Percentiles rank a stretch among this genome's conserved stretches.
These are phyloP conservation scores for Cajanus cajan DNA, from an alignment of 306 rosid species.

Conservation along the genomic window DNA sequence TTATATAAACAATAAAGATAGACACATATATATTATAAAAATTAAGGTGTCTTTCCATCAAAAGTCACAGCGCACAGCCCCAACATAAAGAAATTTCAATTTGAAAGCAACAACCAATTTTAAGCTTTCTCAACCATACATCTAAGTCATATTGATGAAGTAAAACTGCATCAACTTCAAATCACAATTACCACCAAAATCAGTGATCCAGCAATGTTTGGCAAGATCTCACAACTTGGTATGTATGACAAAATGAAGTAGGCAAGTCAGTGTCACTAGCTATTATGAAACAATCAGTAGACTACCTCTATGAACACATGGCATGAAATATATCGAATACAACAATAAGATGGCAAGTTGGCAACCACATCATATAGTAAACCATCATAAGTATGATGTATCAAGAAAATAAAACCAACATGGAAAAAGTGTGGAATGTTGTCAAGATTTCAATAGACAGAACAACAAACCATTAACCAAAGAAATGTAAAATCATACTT, in stretches of 20 bases:
- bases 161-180: neutral
- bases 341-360: slow-evolving; percentile 15
- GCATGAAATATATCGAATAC: slow-evolving; percentile 14
- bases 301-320: slow-evolving; percentile 13
- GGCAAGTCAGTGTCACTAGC: neutral
- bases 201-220: neutral
- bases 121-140: too few relatives aligned
- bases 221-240: neutral
- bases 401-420: neutral
- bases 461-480: slow-evolving; percentile 12
- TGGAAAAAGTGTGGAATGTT: slow-evolving; percentile 10
- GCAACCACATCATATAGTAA: neutral
- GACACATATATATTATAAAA: neutral
- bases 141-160: neutral
- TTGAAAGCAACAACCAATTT: slow-evolving; percentile 20
- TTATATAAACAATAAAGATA: slow-evolving; percentile 3
- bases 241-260: neutral
- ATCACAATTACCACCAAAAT: neutral
- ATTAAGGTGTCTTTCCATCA: slow-evolving; percentile 10
- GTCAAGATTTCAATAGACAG: slow-evolving; percentile 13
- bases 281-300: neutral
- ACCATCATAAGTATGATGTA: neutral
- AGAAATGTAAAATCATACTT: slow-evolving; percentile 9
- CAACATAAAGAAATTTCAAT: neutral
- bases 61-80: slow-evolving; percentile 1